A percentile compares a stretch with the other conserved stretches of the same genome.
Evolutionary conservation across 768 basidiomycete species (phyloP).

Genomic region (Clitopilus passeckerianus): DNA sequence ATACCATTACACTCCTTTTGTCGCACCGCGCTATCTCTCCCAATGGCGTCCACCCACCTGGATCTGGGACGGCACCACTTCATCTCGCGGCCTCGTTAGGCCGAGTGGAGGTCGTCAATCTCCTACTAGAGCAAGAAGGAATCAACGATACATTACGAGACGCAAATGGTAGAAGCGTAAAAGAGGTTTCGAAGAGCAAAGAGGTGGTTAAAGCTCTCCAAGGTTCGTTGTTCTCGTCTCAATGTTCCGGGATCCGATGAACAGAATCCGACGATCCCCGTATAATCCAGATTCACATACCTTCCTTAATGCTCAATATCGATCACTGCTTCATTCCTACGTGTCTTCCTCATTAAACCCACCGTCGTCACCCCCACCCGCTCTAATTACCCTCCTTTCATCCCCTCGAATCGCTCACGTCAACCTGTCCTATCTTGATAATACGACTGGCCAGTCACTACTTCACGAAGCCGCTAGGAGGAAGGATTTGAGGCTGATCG

Average conservation of each 20-base stretch:
- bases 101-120: slow-evolving; percentile 49
- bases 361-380: slow-evolving; percentile 27
- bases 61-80: slow-evolving; percentile 56
- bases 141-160: slow-evolving; percentile 22
- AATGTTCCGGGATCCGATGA: background rate
- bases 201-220: slow-evolving; percentile 66
- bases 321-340: slow-evolving; percentile 68
- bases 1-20: slow-evolving; percentile 53
- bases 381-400: slow-evolving; percentile 54
- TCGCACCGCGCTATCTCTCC: slow-evolving; percentile 57
- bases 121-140: slow-evolving; percentile 59
- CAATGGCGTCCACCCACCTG: slow-evolving; percentile 53
- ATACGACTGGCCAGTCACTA: slow-evolving; percentile 69
- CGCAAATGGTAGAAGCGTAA: slow-evolving; percentile 43
- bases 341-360: slow-evolving; percentile 49
- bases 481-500: slow-evolving; percentile 75
- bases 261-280: background rate
- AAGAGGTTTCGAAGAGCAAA: slow-evolving; percentile 66
- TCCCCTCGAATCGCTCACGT: slow-evolving; percentile 67
- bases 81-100: slow-evolving; percentile 54
- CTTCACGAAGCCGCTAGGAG: slow-evolving; percentile 85
- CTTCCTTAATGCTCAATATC: slow-evolving; percentile 69
- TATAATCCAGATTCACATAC: slow-evolving; percentile 61
- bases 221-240: slow-evolving; percentile 33
- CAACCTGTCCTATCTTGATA: slow-evolving; percentile 78